Evolutionary conservation across 1,139 yeast genomes (phyloP), one percentile per base, ranked within the genome.

Genomic region (Pneumocystis wakefieldiae): DNA sequence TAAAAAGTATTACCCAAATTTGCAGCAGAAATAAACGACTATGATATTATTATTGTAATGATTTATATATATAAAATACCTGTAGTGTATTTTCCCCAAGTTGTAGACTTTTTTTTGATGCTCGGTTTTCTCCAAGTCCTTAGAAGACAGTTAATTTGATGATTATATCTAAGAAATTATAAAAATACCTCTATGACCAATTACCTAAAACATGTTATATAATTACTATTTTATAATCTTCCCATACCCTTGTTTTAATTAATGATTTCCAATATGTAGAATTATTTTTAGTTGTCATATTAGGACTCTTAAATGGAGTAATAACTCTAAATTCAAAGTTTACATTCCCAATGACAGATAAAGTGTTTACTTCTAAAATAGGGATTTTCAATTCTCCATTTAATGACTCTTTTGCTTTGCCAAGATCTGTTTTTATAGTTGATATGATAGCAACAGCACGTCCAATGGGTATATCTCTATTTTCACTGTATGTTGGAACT

Each of bases 61-160:
- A 42, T 48, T 24, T 24, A 14, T 19, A 10, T 24, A 48, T 48
- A 14, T 15, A 24, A 48, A 48, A 48, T 48, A 48, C 55, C 71
- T 91, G 97, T 42, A 92, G 87, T 0, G 98, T 92, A 72, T 92
- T 92, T 72, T 92, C 98, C 59, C 98, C 98, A 66, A 92, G 78
- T 75, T 92, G 98, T 71, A 92, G 79, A 5, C 96, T 87, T 67
- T 83, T 84, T 63, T 85, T 81, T 61, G 81, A 80, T 28, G 76
- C 69, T 58, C 78, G 77, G 74, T 92, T 92, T 76, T 90, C 91
- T 68, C 98, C 98, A 68, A 90, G 78, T 48, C 55, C 55, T 48
- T 24, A 48, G 28, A 41, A 48, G 12, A 41, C 8, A 17, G 28
- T 48, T 14, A 48, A 48, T 24, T 10, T 24, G 17, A 48, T 24